Conservation (phyloP, 805 yeast species). For the Jamesozyma rosinii region DNA sequence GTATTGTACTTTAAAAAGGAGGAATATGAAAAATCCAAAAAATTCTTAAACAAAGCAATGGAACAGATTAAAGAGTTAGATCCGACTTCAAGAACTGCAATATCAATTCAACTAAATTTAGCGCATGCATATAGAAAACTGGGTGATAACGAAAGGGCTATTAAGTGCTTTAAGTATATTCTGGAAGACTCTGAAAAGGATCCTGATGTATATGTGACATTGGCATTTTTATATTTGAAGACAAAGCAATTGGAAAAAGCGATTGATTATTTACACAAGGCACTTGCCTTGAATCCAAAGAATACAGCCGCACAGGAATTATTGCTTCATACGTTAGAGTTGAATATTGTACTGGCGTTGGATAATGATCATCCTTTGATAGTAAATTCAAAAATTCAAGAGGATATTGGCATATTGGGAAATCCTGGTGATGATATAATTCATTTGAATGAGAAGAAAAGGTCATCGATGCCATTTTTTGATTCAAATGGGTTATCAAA, state of each 20-base stretch:
- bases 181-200: conserved; percentile 60
- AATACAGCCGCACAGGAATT: conserved; percentile 82
- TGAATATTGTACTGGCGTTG: conserved; percentile 33
- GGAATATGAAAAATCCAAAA: conserved; percentile 60
- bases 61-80: conserved; percentile 58
- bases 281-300: conserved; percentile 66
- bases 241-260: conserved; percentile 56
- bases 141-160: conserved; percentile 53
- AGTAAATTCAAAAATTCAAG: conserved; percentile 13
- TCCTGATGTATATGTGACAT: conserved; percentile 67
- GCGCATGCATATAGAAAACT: conserved; percentile 80
- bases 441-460: conserved; percentile 1
- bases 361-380: conserved; percentile 27
- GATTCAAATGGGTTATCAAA: conserved; percentile 3
- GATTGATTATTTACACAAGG: conserved; percentile 67
- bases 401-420: neutral
- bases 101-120: conserved; percentile 73
- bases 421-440: neutral
- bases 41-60: conserved; percentile 60
- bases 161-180: conserved; percentile 69
- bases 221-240: conserved; percentile 75
- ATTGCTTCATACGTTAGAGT: conserved; percentile 66
- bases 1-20: conserved; percentile 77
- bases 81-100: conserved; percentile 75
- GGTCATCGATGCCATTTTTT: conserved; percentile 3